These are phyloP conservation scores for Sugiyamaella marilandica DNA, from an alignment of 805 yeast genomes.

Conservation along the genomic window DNA sequence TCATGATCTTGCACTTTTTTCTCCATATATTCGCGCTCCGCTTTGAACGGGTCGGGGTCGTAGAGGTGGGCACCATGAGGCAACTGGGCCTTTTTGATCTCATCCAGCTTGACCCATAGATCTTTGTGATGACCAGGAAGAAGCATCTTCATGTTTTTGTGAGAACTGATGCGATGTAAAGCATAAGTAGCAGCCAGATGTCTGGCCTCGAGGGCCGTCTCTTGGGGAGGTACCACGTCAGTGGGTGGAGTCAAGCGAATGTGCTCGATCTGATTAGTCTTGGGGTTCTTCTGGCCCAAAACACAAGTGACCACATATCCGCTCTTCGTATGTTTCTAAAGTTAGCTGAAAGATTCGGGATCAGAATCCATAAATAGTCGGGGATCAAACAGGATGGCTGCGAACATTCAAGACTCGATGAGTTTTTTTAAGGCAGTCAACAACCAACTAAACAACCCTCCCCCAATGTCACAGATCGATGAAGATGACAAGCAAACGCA, in stretches of 20 bases:
- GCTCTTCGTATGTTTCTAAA: slow-evolving; percentile 35
- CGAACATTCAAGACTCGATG: neutral
- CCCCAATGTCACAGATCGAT: too few relatives aligned
- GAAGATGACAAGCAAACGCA: neutral
- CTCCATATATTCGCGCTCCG: slow-evolving; percentile 55
- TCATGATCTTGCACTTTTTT: slow-evolving; percentile 35
- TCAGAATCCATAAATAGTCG: slow-evolving; percentile 8
- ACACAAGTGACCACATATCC: slow-evolving; percentile 66
- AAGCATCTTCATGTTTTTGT: slow-evolving; percentile 80
- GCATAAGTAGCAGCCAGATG: slow-evolving; percentile 89
- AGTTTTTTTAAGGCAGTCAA: too few relatives aligned
- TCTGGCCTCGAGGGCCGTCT: slow-evolving; percentile 83
- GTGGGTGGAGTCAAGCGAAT: slow-evolving; percentile 51
- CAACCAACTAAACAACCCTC: slow-evolving; percentile 15
- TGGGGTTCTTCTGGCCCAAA: slow-evolving; percentile 72
- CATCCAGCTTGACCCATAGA: slow-evolving; percentile 72
- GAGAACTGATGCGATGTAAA: slow-evolving; percentile 69
- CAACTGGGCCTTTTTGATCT: slow-evolving; percentile 46
- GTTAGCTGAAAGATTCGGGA: neutral
- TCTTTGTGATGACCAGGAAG: slow-evolving; percentile 77
- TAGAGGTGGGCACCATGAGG: slow-evolving; percentile 52
- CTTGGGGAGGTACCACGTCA: slow-evolving; percentile 56
- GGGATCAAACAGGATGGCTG: neutral
- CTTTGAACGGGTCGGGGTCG: slow-evolving; percentile 71
- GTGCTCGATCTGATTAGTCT: slow-evolving; percentile 61